phyloP scores from a whole-genome alignment of 108 stramenopile species.

The Nannochloropsis salina region DNA sequence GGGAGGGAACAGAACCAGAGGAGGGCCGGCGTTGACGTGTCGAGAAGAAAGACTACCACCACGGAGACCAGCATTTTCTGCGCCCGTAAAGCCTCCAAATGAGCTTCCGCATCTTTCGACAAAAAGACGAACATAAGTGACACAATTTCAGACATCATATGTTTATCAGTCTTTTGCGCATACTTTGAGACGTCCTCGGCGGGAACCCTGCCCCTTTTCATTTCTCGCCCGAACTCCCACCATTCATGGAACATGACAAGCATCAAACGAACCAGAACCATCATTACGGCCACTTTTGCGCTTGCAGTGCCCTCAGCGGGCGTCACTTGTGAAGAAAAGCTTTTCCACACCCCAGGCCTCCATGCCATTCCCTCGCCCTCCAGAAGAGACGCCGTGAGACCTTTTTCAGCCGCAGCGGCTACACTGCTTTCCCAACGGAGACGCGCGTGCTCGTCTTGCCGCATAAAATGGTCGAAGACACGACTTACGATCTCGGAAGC shows the following conservation, averaged over 20 bases:
- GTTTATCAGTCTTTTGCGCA: no score
- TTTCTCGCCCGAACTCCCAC: no score
- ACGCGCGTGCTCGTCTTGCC: background rate
- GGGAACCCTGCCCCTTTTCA: no score
- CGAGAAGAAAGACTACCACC: background rate
- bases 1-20: constrained; percentile 13
- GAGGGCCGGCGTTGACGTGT: background rate
- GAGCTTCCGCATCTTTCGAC: no score
- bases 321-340: no score
- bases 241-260: background rate
- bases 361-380: background rate
- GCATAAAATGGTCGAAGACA: background rate
- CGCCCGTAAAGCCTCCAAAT: background rate
- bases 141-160: background rate
- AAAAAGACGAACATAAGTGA: background rate
- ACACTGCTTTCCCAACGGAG: background rate
- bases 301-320: no score
- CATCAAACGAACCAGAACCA: background rate
- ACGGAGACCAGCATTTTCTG: background rate
- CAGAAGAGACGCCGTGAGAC: background rate
- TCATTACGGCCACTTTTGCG: background rate
- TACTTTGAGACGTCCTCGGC: no score
- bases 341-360: no score
- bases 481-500: background rate
- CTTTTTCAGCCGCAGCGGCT: background rate